Conservation (phyloP, 2,329 filamentous ascomycete species). For the Eurotiales sp. region DNA sequence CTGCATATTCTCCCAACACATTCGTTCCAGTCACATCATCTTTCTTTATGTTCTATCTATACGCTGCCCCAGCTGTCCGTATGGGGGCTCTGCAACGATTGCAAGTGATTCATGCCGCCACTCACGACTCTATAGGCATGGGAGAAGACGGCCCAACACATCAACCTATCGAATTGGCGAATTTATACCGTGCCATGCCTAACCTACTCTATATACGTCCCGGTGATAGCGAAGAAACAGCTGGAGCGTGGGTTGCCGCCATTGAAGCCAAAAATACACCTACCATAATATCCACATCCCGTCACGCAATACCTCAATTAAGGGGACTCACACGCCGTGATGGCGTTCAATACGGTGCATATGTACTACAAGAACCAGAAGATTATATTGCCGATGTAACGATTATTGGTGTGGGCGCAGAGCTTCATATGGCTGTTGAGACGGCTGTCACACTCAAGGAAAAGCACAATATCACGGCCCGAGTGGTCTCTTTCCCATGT, state of each 20-base stretch:
- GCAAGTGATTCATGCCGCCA: conserved; percentile 56
- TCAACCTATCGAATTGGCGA: conserved; percentile 55
- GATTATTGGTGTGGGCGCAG: conserved; percentile 50
- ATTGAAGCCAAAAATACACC: conserved; percentile 37
- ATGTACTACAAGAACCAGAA: conserved; percentile 37
- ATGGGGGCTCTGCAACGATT: conserved; percentile 57
- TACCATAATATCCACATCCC: conserved; percentile 43
- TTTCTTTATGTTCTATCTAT: conserved; percentile 59
- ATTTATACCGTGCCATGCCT: conserved; percentile 58
- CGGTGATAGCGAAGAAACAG: conserved; percentile 54
- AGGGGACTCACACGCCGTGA: conserved; percentile 32
- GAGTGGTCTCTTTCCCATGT: conserved; percentile 51
- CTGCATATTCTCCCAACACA: conserved; percentile 51
- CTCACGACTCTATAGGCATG: conserved; percentile 57
- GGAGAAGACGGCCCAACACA: conserved; percentile 60
- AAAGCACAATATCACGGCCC: conserved; percentile 35
- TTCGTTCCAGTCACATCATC: conserved; percentile 54
- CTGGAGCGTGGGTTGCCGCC: conserved; percentile 50
- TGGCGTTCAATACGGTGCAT: conserved; percentile 39
- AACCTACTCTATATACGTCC: conserved; percentile 58
- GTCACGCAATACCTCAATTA: conserved; percentile 41
- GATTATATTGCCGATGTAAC: conserved; percentile 44
- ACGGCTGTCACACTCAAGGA: conserved; percentile 40
- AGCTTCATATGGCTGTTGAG: conserved; percentile 47
- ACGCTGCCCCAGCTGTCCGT: conserved; percentile 52